Conservation (phyloP, 352 stramenopile genomes). For the Globisporangium rhizosaccharum region DNA sequence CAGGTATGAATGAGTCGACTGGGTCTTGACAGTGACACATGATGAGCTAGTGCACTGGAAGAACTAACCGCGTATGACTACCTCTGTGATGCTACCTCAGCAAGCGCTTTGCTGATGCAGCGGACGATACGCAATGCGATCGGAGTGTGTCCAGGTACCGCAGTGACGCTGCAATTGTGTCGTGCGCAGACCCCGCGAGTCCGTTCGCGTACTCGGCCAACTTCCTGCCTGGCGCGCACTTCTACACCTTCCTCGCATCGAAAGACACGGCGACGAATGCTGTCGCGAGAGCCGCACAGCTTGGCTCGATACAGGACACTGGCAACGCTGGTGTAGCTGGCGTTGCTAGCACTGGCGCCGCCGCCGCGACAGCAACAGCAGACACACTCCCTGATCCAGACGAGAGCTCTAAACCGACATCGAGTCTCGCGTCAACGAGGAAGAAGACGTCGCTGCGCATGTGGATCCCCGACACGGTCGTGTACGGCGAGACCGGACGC, state of each 20-base stretch:
- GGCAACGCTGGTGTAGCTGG: background rate
- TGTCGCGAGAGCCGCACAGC: background rate
- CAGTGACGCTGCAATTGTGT: constrained; percentile 45
- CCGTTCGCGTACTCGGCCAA: constrained; percentile 50
- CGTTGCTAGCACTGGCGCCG: background rate
- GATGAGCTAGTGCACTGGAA: background rate
- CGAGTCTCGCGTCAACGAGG: constrained; percentile 3
- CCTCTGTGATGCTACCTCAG: background rate
- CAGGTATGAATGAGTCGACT: background rate
- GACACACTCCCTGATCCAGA: background rate
- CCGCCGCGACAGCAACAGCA: background rate
- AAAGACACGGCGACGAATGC: constrained; percentile 22
- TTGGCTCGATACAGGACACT: background rate
- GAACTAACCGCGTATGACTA: background rate
- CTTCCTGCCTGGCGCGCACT: constrained; percentile 76
- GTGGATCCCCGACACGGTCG: constrained; percentile 74
- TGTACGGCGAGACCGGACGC: constrained; percentile 70
- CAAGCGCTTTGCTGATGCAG: constrained; percentile 7
- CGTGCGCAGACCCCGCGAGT: constrained; percentile 43
- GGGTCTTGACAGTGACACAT: background rate
- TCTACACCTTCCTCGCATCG: constrained; percentile 68
- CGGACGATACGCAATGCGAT: constrained; percentile 14
- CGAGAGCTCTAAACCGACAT: background rate
- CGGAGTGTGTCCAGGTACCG: constrained; percentile 46
- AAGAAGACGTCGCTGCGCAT: constrained; percentile 36